Evolutionary conservation across 805 yeast species (phyloP).

Genomic region (Metschnikowia noctiluminum): DNA sequence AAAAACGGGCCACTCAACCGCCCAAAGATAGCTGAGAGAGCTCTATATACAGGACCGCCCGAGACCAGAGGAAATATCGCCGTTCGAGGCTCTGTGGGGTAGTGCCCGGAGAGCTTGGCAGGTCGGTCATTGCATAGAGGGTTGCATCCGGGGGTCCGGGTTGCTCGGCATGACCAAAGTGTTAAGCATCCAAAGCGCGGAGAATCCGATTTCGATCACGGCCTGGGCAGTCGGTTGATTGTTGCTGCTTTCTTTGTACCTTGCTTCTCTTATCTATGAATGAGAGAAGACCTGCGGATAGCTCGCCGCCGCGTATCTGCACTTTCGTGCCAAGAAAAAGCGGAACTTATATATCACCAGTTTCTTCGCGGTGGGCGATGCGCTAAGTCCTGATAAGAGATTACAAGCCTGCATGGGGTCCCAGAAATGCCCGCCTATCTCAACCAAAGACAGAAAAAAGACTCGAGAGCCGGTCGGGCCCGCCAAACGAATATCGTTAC

Average conservation of each 20-base stretch:
- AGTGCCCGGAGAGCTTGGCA: neutral
- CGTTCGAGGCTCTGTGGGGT: constrained; percentile 4
- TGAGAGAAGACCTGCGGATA: neutral
- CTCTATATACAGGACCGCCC: neutral
- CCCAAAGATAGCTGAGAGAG: neutral
- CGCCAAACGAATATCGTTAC: neutral
- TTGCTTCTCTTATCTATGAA: too few species aligned
- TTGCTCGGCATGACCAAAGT: neutral
- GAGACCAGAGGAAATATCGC: neutral
- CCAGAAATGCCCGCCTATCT: neutral
- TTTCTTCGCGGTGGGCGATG: neutral
- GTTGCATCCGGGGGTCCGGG: neutral
- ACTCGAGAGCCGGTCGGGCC: neutral
- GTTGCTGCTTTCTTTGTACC: too few species aligned
- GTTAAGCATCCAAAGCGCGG: neutral
- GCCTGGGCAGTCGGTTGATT: too few species aligned
- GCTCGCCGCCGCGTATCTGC: neutral
- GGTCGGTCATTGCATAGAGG: neutral
- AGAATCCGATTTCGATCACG: neutral
- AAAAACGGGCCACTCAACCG: neutral
- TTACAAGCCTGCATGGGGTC: neutral
- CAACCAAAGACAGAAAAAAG: neutral
- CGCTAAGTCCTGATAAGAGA: neutral
- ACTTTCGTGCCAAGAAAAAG: neutral
- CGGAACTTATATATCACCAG: neutral